Evolutionary conservation across 768 basidiomycete genomes (phyloP).

Genomic region (Sporobolomyces roseus): DNA sequence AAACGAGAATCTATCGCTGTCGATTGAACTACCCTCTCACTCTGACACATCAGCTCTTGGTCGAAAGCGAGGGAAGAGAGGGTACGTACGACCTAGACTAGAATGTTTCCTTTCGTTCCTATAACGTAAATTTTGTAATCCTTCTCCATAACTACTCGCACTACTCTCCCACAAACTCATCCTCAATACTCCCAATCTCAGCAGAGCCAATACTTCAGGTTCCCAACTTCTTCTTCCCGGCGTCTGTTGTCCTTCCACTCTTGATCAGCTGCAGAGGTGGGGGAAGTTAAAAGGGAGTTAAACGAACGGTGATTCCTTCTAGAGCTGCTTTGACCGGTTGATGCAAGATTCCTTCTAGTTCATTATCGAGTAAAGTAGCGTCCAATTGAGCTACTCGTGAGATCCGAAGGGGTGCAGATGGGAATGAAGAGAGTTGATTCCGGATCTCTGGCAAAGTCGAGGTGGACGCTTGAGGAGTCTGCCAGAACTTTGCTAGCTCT

Average conservation of each 20-base stretch:
- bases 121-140: constrained; percentile 73
- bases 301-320: constrained; percentile 62
- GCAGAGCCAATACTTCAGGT: constrained; percentile 41
- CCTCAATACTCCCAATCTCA: constrained; percentile 71
- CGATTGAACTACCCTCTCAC: constrained; percentile 35
- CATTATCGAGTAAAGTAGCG: constrained; percentile 81
- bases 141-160: constrained; percentile 61
- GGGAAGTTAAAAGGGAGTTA: constrained; percentile 54
- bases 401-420: constrained; percentile 43
- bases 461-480: constrained; percentile 1
- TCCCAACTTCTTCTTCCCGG: constrained; percentile 23
- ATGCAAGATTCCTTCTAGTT: constrained; percentile 72
- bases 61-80: neutral
- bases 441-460: constrained; percentile 13
- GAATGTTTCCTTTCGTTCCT: constrained; percentile 27
- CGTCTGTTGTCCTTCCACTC: constrained; percentile 69
- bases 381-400: constrained; percentile 87
- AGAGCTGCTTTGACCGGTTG: constrained; percentile 76
- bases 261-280: constrained; percentile 44
- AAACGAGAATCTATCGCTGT: constrained; percentile 28
- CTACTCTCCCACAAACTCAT: constrained; percentile 64
- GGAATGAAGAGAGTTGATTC: too few species aligned
- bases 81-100: neutral
- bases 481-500: constrained; percentile 29
- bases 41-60: neutral